Evolutionary conservation across 1,284 basidiomycete genomes (phyloP).

Genomic region (Puccinia horiana): DNA sequence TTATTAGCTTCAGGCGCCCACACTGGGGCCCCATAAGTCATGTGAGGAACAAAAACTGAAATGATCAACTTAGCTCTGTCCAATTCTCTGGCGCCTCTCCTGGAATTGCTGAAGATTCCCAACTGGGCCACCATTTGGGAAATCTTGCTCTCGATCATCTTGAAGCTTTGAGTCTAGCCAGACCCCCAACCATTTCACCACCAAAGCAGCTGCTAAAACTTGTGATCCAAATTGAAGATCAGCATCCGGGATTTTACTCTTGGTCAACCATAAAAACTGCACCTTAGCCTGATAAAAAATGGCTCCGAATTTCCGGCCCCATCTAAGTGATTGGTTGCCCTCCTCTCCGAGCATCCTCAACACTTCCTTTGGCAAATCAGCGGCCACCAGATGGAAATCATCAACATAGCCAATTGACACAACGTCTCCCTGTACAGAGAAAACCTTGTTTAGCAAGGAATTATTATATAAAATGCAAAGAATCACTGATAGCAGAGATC

Average conservation of each 20-base stretch:
- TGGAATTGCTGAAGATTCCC: too few relatives aligned
- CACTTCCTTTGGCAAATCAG: not conserved
- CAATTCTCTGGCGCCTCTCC: too few relatives aligned
- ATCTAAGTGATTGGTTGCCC: not conserved
- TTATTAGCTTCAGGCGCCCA: too few relatives aligned
- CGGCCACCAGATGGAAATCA: not conserved
- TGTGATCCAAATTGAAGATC: not conserved
- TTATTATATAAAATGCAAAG: conserved; percentile 7
- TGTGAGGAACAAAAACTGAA: too few relatives aligned
- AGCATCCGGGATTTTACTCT: not conserved
- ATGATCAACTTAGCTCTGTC: too few relatives aligned
- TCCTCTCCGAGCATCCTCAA: not conserved
- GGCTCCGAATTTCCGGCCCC: not conserved
- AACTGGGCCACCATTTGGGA: too few relatives aligned
- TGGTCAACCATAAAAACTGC: not conserved
- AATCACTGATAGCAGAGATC: not conserved
- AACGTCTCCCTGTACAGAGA: not conserved
- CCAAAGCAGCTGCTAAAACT: not conserved
- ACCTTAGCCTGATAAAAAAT: conserved; percentile 14
- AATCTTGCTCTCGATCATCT: not conserved
- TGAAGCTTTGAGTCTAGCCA: conserved; percentile 24
- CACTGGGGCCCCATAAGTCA: too few relatives aligned
- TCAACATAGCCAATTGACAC: not conserved
- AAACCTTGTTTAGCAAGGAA: not conserved
- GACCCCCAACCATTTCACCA: conserved; percentile 26